Base-by-base conservation (phyloP, 208 protist species). In the Naegleria gruberi region DNA sequence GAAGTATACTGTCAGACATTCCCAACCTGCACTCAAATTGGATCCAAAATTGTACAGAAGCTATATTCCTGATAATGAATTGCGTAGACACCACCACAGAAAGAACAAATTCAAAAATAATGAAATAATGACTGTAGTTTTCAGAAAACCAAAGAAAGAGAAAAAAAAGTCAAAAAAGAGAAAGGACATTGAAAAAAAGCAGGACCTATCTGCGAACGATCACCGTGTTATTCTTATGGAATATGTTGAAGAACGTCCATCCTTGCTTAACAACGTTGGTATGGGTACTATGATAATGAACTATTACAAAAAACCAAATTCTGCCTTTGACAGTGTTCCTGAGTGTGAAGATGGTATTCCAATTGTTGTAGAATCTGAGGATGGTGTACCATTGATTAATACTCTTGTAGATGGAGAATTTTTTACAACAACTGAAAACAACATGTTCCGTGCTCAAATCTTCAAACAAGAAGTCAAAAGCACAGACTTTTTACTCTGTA, bases 241-340 rank as follows among this genome's bases (percentile, higher is more conserved):
- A 88, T 88, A 88, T 65, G n/a, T 88, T n/a, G 84, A 88, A 42
- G 45, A 88, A 65, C 34, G n/a, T 43, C 84, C 84, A 65, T 23
- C 84, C 57, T 1, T 88, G 4, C 42, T 88, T 4, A 88, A 88
- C 26, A 47, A 88, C 7, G 37, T 65, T 41, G 84, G 84, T 73
- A 88, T 88, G 84, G 84, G 17, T 30, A 88, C 84, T 1, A 88
- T 44, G n/a, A 88, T 88, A 43, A 34, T 30, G 41, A 88, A 88
- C 42, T 88, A 88, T 65, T 88, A 43, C n/a, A 88, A 88, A 23
- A 88, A 88, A 42, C 42, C 82, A 47, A 30, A 40, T n/a, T 19
- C 41, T 88, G 84, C 41, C 10, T 43, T 30, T 19, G 46, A 42
- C 43, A 41, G 8, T 23, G 12, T 65, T 43, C 45, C 84, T 43